Conservation (phyloP, 2,329 filamentous ascomycete genomes). For the Aspergillus niger region DNA sequence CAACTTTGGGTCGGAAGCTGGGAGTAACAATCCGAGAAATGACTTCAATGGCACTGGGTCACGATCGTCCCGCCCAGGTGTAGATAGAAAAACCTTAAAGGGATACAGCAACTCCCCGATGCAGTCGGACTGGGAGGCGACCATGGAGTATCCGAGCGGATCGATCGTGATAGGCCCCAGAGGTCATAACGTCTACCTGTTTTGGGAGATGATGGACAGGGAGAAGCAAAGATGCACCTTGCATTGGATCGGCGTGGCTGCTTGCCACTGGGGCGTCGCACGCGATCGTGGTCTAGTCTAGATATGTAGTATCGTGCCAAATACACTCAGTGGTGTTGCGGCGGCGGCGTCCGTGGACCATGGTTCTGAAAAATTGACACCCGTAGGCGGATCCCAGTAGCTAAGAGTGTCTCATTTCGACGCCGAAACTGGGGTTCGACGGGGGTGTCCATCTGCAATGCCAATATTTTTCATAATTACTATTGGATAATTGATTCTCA, state of each 20-base stretch:
- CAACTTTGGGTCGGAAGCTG: conserved; percentile 9
- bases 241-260: background rate
- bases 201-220: conserved; percentile 4
- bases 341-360: background rate
- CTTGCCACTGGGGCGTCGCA: background rate
- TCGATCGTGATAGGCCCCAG: conserved; percentile 8
- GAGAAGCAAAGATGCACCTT: background rate
- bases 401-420: background rate
- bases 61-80: background rate
- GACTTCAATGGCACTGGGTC: background rate
- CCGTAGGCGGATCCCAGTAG: background rate
- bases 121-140: conserved; percentile 1
- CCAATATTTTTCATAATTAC: background rate
- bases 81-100: conserved; percentile 6
- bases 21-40: background rate
- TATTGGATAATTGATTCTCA: background rate
- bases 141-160: background rate
- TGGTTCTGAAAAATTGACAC: background rate
- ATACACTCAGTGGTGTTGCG: background rate
- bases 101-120: background rate
- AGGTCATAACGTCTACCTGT: conserved; percentile 2
- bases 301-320: background rate
- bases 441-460: background rate
- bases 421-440: background rate
- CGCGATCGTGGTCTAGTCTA: background rate